Evolutionary conservation across 768 basidiomycete genomes (phyloP).

Genomic region (Pisolithus tinctorius): DNA sequence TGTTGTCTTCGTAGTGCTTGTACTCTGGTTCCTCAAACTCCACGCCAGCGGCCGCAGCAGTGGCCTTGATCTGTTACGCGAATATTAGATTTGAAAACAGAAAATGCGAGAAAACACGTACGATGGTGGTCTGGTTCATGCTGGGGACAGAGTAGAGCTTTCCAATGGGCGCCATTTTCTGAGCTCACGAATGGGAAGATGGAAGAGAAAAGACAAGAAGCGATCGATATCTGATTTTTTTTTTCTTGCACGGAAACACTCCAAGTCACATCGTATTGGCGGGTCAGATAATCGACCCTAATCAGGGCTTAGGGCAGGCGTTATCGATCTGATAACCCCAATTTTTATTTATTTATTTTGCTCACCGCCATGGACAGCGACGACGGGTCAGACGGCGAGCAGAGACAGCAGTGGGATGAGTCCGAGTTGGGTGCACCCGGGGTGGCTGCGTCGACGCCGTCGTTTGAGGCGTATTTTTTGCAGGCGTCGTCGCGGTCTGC

Average conservation of each 20-base stretch:
- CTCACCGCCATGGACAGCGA: conserved; percentile 10
- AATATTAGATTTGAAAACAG: conserved; percentile 6
- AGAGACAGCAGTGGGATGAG: conserved; percentile 5
- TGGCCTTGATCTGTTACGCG: conserved; percentile 41
- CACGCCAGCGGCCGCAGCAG: conserved; percentile 54
- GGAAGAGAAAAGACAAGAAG: conserved; percentile 10
- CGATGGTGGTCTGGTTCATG: conserved; percentile 41
- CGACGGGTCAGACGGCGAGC: conserved; percentile 27
- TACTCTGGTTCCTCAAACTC: conserved; percentile 49
- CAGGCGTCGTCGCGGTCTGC: conserved; percentile 53
- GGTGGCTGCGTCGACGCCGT: conserved; percentile 31
- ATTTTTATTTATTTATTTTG: conserved; percentile 9
- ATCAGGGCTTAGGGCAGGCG: conserved; percentile 12
- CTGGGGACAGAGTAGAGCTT: conserved; percentile 51
- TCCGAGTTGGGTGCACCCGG: conserved; percentile 4
- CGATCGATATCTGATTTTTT: conserved; percentile 3
- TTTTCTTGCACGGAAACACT: conserved; percentile 9
- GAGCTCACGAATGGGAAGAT: conserved; percentile 18
- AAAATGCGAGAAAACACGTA: conserved; percentile 18
- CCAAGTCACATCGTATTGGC: conserved; percentile 11
- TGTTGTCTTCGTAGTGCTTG: conserved; percentile 59
- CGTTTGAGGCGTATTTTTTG: conserved; percentile 84
- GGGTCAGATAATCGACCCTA: conserved; percentile 7
- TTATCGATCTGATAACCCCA: conserved; percentile 23
- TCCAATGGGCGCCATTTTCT: conserved; percentile 51